Evolutionary conservation across 2,329 filamentous ascomycete genomes (phyloP).

Genomic region (Helotiales sp.): DNA sequence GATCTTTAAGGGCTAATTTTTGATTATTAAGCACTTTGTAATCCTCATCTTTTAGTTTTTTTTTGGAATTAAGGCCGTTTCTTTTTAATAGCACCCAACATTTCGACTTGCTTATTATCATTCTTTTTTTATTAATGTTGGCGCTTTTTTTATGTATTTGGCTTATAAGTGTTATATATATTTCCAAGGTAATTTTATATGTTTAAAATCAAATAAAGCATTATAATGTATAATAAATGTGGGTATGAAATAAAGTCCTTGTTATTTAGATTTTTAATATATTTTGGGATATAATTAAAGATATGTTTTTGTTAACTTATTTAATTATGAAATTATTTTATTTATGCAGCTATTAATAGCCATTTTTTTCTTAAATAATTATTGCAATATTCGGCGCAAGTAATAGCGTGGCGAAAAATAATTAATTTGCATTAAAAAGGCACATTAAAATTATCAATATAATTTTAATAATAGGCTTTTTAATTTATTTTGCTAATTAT

Average conservation of each 20-base stretch:
- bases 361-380: slow-evolving; percentile 15
- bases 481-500: slow-evolving; percentile 24
- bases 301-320: slow-evolving; percentile 20
- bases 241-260: slow-evolving; percentile 20
- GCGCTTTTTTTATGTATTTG: slow-evolving; percentile 18
- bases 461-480: slow-evolving; percentile 24
- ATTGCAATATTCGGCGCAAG: slow-evolving; percentile 24
- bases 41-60: slow-evolving; percentile 23
- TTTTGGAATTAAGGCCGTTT: slow-evolving; percentile 17
- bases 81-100: slow-evolving; percentile 10
- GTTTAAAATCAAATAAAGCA: slow-evolving; percentile 22
- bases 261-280: slow-evolving; percentile 15
- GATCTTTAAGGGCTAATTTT: slow-evolving; percentile 17
- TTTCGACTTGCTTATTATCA: slow-evolving; percentile 20
- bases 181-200: slow-evolving; percentile 23
- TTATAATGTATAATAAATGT: slow-evolving; percentile 20
- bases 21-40: slow-evolving; percentile 15
- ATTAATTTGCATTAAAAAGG: slow-evolving; percentile 21
- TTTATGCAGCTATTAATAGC: neutral
- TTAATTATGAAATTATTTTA: slow-evolving; percentile 8
- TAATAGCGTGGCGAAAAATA: slow-evolving; percentile 19
- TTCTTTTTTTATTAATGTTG: slow-evolving; percentile 15
- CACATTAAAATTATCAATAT: slow-evolving; percentile 27
- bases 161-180: slow-evolving; percentile 21
- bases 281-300: slow-evolving; percentile 17